Conservation (phyloP, 2,329 filamentous ascomycete species). For the Pyrenophora seminiperda region DNA sequence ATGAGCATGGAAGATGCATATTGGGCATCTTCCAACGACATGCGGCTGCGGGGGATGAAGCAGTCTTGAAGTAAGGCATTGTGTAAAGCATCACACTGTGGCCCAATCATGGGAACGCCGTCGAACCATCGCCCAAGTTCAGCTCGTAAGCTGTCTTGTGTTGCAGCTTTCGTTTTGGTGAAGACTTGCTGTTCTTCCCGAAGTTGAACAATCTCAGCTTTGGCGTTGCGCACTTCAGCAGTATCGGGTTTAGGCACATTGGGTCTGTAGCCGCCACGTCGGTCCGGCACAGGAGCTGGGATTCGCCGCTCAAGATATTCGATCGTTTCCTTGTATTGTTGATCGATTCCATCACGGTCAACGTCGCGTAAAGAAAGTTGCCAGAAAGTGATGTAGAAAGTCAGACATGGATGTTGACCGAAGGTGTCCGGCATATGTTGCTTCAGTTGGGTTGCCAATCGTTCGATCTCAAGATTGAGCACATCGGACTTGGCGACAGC, state of each 20-base stretch:
- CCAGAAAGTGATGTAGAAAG: slow-evolving; percentile 93
- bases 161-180: slow-evolving; percentile 57
- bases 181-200: slow-evolving; percentile 58
- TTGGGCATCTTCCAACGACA: slow-evolving; percentile 86
- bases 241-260: slow-evolving; percentile 56
- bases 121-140: slow-evolving; percentile 82
- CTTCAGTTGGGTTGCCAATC: slow-evolving; percentile 72
- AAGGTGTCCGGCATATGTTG: slow-evolving; percentile 64
- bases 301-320: slow-evolving; percentile 45
- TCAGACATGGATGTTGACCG: slow-evolving; percentile 73
- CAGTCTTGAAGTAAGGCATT: slow-evolving; percentile 86
- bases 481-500: slow-evolving; percentile 1
- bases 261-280: slow-evolving; percentile 69
- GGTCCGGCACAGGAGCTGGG: slow-evolving; percentile 58
- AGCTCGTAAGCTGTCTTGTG: slow-evolving; percentile 66
- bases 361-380: slow-evolving; percentile 78
- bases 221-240: slow-evolving; percentile 69
- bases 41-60: slow-evolving; percentile 81
- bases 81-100: slow-evolving; percentile 65
- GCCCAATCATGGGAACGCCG: slow-evolving; percentile 62
- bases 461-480: slow-evolving; percentile 73
- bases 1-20: slow-evolving; percentile 87
- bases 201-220: slow-evolving; percentile 70
- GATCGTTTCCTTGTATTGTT: slow-evolving; percentile 78
- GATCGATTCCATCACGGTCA: slow-evolving; percentile 66